Conservation (phyloP, 768 basidiomycete genomes). For the Calocybe indica region DNA sequence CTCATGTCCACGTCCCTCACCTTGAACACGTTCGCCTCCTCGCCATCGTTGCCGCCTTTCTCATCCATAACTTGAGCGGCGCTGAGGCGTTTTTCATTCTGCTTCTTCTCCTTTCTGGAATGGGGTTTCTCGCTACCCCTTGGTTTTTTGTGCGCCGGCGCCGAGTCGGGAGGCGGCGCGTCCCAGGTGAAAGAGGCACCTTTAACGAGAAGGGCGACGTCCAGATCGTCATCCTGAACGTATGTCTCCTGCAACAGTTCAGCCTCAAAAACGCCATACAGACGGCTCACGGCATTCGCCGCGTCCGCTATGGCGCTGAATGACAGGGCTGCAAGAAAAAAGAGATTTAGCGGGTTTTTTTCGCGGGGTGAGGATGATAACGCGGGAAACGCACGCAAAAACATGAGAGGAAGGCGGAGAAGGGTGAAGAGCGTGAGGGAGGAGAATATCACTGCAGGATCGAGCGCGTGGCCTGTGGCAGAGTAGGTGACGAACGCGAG, state of each 20-base stretch:
- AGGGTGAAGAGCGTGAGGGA: constrained; percentile 84
- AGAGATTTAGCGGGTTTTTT: constrained; percentile 6
- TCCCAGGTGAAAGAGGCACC: constrained; percentile 87
- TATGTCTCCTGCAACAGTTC: constrained; percentile 64
- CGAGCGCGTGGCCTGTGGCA: constrained; percentile 57
- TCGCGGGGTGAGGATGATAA: background rate
- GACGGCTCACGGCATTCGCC: constrained; percentile 67
- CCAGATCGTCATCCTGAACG: constrained; percentile 44
- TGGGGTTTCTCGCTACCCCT: constrained; percentile 15
- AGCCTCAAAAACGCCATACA: constrained; percentile 79
- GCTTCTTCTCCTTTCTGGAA: constrained; percentile 23
- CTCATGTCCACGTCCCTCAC: constrained; percentile 57
- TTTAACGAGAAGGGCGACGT: constrained; percentile 61
- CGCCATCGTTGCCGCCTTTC: constrained; percentile 14
- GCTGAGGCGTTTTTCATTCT: background rate
- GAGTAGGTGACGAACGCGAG: constrained; percentile 74
- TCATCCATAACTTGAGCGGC: no score
- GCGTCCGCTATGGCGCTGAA: constrained; percentile 84
- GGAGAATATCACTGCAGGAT: constrained; percentile 74
- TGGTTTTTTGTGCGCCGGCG: constrained; percentile 23
- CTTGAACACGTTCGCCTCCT: constrained; percentile 50
- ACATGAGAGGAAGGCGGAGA: constrained; percentile 76
- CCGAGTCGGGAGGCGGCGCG: constrained; percentile 49
- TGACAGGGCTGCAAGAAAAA: constrained; percentile 42
- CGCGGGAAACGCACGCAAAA: constrained; percentile 40